Conservation (phyloP, 371 early-diverging fungal species). For the Actinomortierella ambigua region DNA sequence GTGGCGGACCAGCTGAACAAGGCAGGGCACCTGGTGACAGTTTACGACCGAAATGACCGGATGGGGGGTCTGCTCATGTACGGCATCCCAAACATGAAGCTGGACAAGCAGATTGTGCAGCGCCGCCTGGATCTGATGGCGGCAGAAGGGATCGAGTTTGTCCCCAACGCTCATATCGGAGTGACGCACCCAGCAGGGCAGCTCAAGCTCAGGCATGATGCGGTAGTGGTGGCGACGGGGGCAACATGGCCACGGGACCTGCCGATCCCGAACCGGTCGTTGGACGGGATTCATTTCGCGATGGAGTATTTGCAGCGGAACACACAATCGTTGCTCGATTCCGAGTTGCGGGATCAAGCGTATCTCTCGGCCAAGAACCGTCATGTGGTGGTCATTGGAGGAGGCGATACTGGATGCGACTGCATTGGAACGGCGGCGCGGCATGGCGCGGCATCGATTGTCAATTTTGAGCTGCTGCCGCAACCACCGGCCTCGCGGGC, state of each 20-base stretch:
- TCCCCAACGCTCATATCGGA: conserved; percentile 87
- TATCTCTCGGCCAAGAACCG: conserved; percentile 90
- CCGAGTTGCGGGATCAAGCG: conserved; percentile 68
- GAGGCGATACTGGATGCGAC: conserved; percentile 97
- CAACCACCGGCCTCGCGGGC: conserved; percentile 85
- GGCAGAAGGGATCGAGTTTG: conserved; percentile 90
- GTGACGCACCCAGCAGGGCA: conserved; percentile 72
- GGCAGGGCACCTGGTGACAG: conserved; percentile 92
- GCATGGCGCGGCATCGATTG: conserved; percentile 88
- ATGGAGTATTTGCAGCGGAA: conserved; percentile 95
- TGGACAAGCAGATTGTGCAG: conserved; percentile 93
- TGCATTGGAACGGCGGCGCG: conserved; percentile 95
- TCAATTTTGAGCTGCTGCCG: conserved; percentile 96
- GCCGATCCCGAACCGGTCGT: conserved; percentile 83
- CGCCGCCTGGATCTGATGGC: conserved; percentile 92
- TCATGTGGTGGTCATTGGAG: conserved; percentile 96
- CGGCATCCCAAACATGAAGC: conserved; percentile 99
- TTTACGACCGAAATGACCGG: conserved; percentile 96
- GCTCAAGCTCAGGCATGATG: conserved; percentile 75
- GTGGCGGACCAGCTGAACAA: conserved; percentile 97
- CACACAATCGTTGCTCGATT: conserved; percentile 86
- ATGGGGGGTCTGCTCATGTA: conserved; percentile 96
- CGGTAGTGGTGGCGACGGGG: conserved; percentile 89
- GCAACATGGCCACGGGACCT: conserved; percentile 98
- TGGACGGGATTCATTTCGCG: conserved; percentile 95